A percentile compares a stretch with the other conserved stretches of the same genome.
phyloP scores from a whole-genome alignment of 2,329 filamentous ascomycete species.

The Fusarium chuoi region DNA sequence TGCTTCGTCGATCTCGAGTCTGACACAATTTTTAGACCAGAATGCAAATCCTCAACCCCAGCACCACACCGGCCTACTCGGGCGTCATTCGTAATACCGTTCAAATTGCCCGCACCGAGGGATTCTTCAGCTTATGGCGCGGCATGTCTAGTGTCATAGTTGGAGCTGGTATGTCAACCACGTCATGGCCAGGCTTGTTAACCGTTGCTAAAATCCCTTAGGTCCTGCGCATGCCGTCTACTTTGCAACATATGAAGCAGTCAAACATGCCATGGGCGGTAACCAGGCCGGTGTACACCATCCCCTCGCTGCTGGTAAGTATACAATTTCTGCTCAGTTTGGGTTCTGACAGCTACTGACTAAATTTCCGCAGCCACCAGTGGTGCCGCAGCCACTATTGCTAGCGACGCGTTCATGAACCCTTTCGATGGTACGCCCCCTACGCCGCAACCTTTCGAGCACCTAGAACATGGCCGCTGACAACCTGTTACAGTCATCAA shows the following conservation, averaged over 20 bases:
- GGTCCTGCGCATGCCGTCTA: conserved; percentile 97
- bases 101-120: conserved; percentile 90
- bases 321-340: neutral
- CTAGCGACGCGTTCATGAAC: conserved; percentile 98
- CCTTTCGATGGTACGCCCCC: conserved; percentile 86
- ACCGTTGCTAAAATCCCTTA: conserved; percentile 51
- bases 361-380: conserved; percentile 74
- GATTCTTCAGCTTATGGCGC: conserved; percentile 91
- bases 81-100: conserved; percentile 93
- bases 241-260: conserved; percentile 96
- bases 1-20: conserved; percentile 11
- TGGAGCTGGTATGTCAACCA: conserved; percentile 78
- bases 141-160: conserved; percentile 96
- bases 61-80: conserved; percentile 82
- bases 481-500: conserved; percentile 81
- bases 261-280: conserved; percentile 95
- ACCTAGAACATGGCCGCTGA: neutral
- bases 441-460: conserved; percentile 47
- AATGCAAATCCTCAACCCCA: conserved; percentile 95
- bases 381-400: conserved; percentile 94
- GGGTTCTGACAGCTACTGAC: conserved; percentile 10
- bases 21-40: conserved; percentile 73
- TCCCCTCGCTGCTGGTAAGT: conserved; percentile 87
- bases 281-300: conserved; percentile 90
- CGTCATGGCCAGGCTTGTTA: neutral